Percentiles rank a stretch among this genome's conserved stretches.
These are phyloP conservation scores for Naganishia vishniacii DNA, from an alignment of 768 basidiomycete species.

Conservation along the genomic window DNA sequence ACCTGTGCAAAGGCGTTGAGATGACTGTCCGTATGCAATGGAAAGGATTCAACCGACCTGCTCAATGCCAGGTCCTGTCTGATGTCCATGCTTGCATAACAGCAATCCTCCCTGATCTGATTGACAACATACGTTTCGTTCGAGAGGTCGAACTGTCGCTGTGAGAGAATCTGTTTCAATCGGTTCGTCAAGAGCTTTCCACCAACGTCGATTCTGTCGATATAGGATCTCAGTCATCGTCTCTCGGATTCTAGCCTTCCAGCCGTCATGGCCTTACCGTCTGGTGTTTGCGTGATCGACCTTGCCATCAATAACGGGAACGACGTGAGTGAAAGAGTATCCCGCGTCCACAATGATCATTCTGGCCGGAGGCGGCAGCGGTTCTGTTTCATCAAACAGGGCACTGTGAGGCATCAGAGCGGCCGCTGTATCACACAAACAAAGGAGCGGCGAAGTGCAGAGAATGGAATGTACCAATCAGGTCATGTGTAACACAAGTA, in stretches of 20 bases:
- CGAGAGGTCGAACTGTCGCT: constrained; percentile 98
- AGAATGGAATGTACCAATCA: constrained; percentile 22
- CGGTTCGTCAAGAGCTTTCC: constrained; percentile 94
- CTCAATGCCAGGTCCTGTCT: constrained; percentile 67
- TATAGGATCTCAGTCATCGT: constrained; percentile 21
- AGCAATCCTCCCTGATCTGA: constrained; percentile 82
- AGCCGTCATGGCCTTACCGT: constrained; percentile 54
- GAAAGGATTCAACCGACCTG: constrained; percentile 57
- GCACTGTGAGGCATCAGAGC: constrained; percentile 68
- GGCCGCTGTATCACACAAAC: constrained; percentile 58
- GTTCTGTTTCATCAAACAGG: constrained; percentile 55
- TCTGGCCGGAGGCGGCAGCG: constrained; percentile 63
- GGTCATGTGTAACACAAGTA: not conserved
- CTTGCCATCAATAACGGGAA: constrained; percentile 70
- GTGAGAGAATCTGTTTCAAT: constrained; percentile 85
- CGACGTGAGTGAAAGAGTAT: constrained; percentile 88
- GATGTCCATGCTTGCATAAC: constrained; percentile 71
- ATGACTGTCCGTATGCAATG: not conserved
- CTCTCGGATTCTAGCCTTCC: not conserved
- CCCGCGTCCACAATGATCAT: constrained; percentile 78
- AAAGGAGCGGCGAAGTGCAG: not conserved
- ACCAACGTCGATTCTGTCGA: constrained; percentile 77
- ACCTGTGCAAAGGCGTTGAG: not conserved
- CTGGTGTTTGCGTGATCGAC: constrained; percentile 76
- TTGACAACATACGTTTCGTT: constrained; percentile 92